Base-by-base conservation (phyloP, 2,329 filamentous ascomycete species). In the Aspergillus viridinutans region DNA sequence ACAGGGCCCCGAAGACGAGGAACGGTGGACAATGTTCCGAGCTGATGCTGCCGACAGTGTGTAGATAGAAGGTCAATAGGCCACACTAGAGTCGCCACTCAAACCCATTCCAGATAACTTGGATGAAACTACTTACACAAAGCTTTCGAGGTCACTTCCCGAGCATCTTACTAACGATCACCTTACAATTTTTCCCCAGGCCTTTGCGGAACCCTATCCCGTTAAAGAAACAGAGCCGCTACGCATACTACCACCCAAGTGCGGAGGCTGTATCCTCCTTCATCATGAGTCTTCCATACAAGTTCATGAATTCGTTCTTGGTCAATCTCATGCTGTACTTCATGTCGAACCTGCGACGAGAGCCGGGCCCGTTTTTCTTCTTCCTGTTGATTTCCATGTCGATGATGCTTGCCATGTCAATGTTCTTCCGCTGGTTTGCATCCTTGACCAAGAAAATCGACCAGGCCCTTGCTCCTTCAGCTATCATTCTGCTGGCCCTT, bases 301-400 rank as follows among this genome's bases (percentile, higher is more conserved):
- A 92, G 73, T 74, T 95, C 7, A 48, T 74, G n/a, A 92, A 91
- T 65, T 76, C 83, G 1, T 81, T 93, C 60, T 73, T 83, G 3
- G 94, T 94, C 80, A 93, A 95, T 70, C 52, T 91, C 25, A 80
- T 84, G 1, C 73, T 95, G 4, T 96, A 96, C 76, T 95, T 95
- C 73, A 87, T 96, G 84, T 87, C 89, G 0, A 89, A 91, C 60
- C 77, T 96, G 32, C 83, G 88, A 53, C 81, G 90, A 55, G 85
- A 88, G 61, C 78, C 89, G 0, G 87, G 86, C 2, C 75, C 85
- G 1, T 95, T 92, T 79, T 95, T 96, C 80, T 89, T 91, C 77
- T 94, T 90, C 81, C 73, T 90, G 54, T 78, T 95, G 53, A 81
- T 92, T 68, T 87, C 85, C 2, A 90, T 92, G 75, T 70, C 81